Evolutionary conservation across 805 yeast genomes (phyloP), one percentile per base, ranked within the genome.

Genomic region (Brettanomyces anomalus): DNA sequence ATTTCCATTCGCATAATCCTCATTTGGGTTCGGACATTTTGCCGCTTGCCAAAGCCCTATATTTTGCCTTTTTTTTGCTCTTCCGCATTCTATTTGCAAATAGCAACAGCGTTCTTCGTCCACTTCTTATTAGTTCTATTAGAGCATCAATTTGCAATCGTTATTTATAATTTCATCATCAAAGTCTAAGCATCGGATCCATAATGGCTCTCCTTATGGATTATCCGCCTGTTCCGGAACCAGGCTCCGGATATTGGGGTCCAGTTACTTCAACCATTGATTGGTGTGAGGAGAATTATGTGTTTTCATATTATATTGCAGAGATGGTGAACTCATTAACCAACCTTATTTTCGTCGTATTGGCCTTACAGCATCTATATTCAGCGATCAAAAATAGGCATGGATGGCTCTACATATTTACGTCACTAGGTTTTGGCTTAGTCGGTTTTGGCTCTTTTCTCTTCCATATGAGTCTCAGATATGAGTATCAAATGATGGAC

Each of bases 281-380:
- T 57, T 90, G 97, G 97, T 90, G 98, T 64, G 98, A 90, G 57
- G 97, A 93, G 62, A 90, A 90, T 66, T 90, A 90, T 58, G 90
- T 88, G 10, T 85, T 89, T 2, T 74, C 90, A 11, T 74, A 74
- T 11, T 93, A 85, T 55, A 71, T 93, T 42, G 97, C 97, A 4
- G 98, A 93, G 60, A 83, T 86, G 44, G 72, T 90, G 46, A 93
- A 93, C 58, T 85, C 97, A 3, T 53, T 79, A 21, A 87, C 98
- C 36, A 93, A 93, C 44, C 41, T 64, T 15, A 54, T 58, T 8
- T 64, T 64, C 43, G 55, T 64, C 24, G 34, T 57, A 3, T 43
- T 64, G 21, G 61, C 67, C 10, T 32, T 46, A 13, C 57, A 54
- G 38, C 67, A 64, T 38, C 46, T 87, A 35, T 66, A 66, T 49